Evolutionary conservation across 2,329 filamentous ascomycete species (phyloP), one percentile per base, ranked within the genome.

Genomic region (Cladophialophora yegresii): DNA sequence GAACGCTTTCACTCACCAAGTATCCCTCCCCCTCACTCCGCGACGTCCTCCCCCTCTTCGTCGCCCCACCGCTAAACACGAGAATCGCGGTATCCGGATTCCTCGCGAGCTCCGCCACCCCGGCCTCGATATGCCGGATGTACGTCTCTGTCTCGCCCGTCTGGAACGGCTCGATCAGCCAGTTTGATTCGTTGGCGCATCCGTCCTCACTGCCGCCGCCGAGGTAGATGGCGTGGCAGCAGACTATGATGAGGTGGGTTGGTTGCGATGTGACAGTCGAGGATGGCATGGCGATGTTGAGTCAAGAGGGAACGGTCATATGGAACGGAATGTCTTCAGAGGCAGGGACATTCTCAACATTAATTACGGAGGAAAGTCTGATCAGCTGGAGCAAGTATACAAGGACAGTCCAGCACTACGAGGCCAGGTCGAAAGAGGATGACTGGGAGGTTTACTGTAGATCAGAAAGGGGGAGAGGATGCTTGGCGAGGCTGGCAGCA

Each of bases 201-300:
- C 36, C 20, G 13, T 51, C 56, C n/a, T 47, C 59, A 0, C 87
- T 85, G 28, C 87, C 87, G 13, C 87, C 86, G 28, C 87, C 87
- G 13, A 81, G 77, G 82, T 89, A 96, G 63, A 93, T 91, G 30
- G 87, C 90, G 77, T 96, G 92, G 75, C 92, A 93, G 79, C 91
- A 95, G 57, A 96, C 89, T 54, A 96, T 79, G 58, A 96, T 85
- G 10, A 96, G 82, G 68, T 90, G 83, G 87, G 45, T 49, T 13
- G 55, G 53, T n/a, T 3, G 13, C 8, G 51, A 7, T 0, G 36
- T 1, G 5, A 6, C n/a, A 43, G 16, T 6, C 5, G 16, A 43
- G 1, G 13, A 16, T 3, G 36, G n/a, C 36, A 43, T 54, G 16
- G 51, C n/a, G 20, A 20, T 54, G 51, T 8, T 54, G 51, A 7